phyloP scores from a whole-genome alignment of 768 basidiomycete species.

The Erythrobasidium yunnanense region DNA sequence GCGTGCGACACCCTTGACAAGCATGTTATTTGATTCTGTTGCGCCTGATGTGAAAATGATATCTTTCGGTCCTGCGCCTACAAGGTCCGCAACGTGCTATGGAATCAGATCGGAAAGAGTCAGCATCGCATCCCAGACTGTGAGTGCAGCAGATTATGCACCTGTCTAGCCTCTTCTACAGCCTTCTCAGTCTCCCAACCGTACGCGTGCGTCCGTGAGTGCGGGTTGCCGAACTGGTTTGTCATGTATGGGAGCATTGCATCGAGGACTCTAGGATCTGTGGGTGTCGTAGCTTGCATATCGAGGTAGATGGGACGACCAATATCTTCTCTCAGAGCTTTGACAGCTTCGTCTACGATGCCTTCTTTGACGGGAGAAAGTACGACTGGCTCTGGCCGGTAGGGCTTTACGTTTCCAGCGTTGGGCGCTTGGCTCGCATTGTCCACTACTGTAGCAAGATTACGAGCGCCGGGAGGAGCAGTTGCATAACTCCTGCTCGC shows the following conservation, averaged over 20 bases:
- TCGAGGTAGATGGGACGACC: slow-evolving; percentile 87
- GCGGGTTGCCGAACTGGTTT: slow-evolving; percentile 94
- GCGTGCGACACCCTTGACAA: slow-evolving; percentile 88
- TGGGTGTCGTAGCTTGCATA: slow-evolving; percentile 81
- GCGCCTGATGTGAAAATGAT: slow-evolving; percentile 96
- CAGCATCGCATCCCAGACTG: neutral
- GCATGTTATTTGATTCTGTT: slow-evolving; percentile 95
- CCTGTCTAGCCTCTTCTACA: slow-evolving; percentile 83
- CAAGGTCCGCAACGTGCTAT: slow-evolving; percentile 81
- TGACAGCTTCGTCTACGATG: slow-evolving; percentile 14
- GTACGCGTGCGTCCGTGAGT: slow-evolving; percentile 95
- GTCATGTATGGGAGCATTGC: slow-evolving; percentile 92
- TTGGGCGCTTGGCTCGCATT: neutral
- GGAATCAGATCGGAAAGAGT: neutral
- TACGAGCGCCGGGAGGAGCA: neutral
- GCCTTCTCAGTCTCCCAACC: slow-evolving; percentile 98
- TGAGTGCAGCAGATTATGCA: slow-evolving; percentile 38
- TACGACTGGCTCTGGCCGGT: neutral
- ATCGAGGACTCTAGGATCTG: slow-evolving; percentile 92
- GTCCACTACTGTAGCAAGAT: neutral
- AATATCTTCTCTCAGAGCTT: slow-evolving; percentile 11
- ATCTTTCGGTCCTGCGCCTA: slow-evolving; percentile 90
- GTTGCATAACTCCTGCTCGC: neutral
- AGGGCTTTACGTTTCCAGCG: slow-evolving; percentile 4
- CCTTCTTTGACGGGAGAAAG: neutral